phyloP scores from a whole-genome alignment of 2,329 filamentous ascomycete species.

The Xylariomycetidae sp. region DNA sequence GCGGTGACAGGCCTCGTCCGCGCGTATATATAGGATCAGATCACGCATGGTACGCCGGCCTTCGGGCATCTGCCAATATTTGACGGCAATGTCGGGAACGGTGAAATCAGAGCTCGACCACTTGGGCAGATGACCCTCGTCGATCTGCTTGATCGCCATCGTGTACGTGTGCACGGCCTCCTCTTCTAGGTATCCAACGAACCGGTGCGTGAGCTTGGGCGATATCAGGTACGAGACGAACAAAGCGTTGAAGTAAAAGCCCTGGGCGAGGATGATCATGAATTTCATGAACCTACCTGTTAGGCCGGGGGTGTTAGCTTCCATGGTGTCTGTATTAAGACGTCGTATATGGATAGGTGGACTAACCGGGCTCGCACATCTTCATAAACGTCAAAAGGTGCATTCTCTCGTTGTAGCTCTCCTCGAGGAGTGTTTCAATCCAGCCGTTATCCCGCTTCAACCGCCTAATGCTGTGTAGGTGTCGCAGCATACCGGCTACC shows the following conservation, averaged over 20 bases:
- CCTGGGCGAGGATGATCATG: slow-evolving; percentile 88
- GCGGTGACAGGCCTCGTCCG: slow-evolving; percentile 84
- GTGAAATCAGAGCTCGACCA: slow-evolving; percentile 68
- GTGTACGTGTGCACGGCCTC: slow-evolving; percentile 96
- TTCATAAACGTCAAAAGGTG: slow-evolving; percentile 90
- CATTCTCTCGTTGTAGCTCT: slow-evolving; percentile 92
- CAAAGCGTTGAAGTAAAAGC: slow-evolving; percentile 93
- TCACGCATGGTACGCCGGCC: slow-evolving; percentile 78
- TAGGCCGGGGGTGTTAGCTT: too few species aligned
- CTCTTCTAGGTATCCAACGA: slow-evolving; percentile 95
- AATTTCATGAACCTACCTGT: slow-evolving; percentile 80
- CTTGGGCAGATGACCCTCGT: slow-evolving; percentile 74
- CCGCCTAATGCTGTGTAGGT: slow-evolving; percentile 75
- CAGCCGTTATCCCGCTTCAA: slow-evolving; percentile 94
- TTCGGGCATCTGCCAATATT: slow-evolving; percentile 94
- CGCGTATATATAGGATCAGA: slow-evolving; percentile 80
- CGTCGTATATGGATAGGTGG: too few species aligned
- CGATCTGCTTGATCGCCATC: slow-evolving; percentile 79
- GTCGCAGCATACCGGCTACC: slow-evolving; percentile 91
- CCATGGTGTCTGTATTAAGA: too few species aligned
- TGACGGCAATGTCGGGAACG: slow-evolving; percentile 83
- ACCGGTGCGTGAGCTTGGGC: slow-evolving; percentile 85
- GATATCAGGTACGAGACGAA: slow-evolving; percentile 86
- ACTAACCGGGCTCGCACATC: slow-evolving; percentile 73
- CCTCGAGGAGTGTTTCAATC: slow-evolving; percentile 89